phyloP scores from a whole-genome alignment of 148 eudicot genomes.

The Nepenthes mirabilis region DNA sequence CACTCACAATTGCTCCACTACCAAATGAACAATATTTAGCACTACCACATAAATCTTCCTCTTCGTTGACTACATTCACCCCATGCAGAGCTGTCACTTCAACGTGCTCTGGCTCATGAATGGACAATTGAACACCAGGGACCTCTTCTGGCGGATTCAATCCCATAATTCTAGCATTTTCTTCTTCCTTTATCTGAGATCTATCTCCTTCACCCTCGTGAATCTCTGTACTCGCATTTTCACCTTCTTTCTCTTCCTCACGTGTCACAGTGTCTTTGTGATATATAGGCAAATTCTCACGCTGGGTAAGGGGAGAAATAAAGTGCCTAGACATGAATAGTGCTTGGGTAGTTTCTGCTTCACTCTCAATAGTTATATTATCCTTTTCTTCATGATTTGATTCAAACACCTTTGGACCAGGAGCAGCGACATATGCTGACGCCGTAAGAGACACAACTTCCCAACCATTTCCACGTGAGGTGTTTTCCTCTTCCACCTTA shows the following conservation, averaged over 20 bases:
- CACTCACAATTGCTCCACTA: slow-evolving; percentile 9
- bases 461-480: slow-evolving; percentile 71
- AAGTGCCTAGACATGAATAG: slow-evolving; percentile 76
- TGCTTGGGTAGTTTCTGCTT: slow-evolving; percentile 42
- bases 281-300: slow-evolving; percentile 44
- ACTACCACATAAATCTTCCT: slow-evolving; percentile 7
- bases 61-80: slow-evolving; percentile 23
- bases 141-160: slow-evolving; percentile 20
- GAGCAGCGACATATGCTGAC: slow-evolving; percentile 78
- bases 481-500: slow-evolving; percentile 27
- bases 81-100: slow-evolving; percentile 18
- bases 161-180: slow-evolving; percentile 21
- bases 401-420: slow-evolving; percentile 40
- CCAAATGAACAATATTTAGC: not conserved
- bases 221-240: slow-evolving; percentile 14
- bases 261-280: slow-evolving; percentile 15
- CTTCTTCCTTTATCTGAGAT: slow-evolving; percentile 32
- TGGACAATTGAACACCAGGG: slow-evolving; percentile 20
- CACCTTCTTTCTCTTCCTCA: slow-evolving; percentile 8
- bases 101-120: slow-evolving; percentile 24
- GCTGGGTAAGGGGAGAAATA: slow-evolving; percentile 42
- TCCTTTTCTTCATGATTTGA: slow-evolving; percentile 23
- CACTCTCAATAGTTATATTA: slow-evolving; percentile 18
- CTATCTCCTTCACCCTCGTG: slow-evolving; percentile 9
- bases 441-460: slow-evolving; percentile 86